phyloP scores from a whole-genome alignment of 176 grass and related monocot species.

The Carex cristatella region DNA sequence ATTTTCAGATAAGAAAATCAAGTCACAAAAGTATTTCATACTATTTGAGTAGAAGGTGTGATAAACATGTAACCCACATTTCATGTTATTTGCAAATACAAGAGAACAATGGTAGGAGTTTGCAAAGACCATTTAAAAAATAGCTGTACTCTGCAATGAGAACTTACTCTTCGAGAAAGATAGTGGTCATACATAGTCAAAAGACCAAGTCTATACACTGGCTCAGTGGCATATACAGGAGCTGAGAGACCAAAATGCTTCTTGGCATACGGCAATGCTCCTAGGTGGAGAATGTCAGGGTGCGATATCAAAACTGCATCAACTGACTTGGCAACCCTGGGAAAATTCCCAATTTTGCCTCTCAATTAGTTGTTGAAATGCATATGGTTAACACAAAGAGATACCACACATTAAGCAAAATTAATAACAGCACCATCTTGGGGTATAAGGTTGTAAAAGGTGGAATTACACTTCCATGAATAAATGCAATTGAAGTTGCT shows the following conservation, averaged over 20 bases:
- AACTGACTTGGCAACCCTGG: constrained; percentile 67
- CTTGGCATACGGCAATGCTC: constrained; percentile 92
- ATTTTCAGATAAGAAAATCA: not conserved
- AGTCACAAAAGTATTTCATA: not conserved
- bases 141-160: not conserved
- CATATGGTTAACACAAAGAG: not conserved
- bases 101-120: constrained; percentile 3
- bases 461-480: not conserved
- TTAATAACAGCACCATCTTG: not conserved
- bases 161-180: constrained; percentile 84
- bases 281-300: constrained; percentile 84
- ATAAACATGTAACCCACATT: constrained; percentile 10
- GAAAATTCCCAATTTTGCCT: not conserved
- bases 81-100: not conserved
- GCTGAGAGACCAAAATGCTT: constrained; percentile 80
- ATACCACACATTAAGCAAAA: not conserved
- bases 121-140: not conserved
- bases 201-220: constrained; percentile 94
- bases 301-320: constrained; percentile 89
- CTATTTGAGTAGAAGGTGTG: not conserved
- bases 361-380: not conserved
- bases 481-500: not conserved
- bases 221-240: constrained; percentile 88
- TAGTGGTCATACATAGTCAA: constrained; percentile 92
- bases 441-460: not conserved